A percentile compares a stretch with the other conserved stretches of the same genome.
Conservation (phyloP, 352 stramenopile genomes). For the Phytophthora macrochlamydospora region DNA sequence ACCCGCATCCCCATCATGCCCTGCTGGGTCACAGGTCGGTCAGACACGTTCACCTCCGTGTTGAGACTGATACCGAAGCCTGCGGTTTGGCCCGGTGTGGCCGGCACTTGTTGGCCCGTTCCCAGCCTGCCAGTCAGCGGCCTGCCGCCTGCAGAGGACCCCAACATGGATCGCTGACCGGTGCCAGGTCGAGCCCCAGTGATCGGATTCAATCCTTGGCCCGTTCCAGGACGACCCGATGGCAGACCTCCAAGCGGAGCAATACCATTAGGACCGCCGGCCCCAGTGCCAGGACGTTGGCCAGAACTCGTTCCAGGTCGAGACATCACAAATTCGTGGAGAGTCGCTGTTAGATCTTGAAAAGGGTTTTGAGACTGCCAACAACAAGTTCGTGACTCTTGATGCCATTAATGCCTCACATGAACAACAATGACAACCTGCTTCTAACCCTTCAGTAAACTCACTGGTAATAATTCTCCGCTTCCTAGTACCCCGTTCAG, state of each 20-base stretch:
- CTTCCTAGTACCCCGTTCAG: too few species aligned
- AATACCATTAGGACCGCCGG: slow-evolving; percentile 30
- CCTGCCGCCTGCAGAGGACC: slow-evolving; percentile 51
- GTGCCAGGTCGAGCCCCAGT: slow-evolving; percentile 56
- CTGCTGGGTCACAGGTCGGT: slow-evolving; percentile 92
- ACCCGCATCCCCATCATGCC: slow-evolving; percentile 93
- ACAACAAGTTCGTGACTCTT: too few species aligned
- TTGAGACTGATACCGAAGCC: slow-evolving; percentile 85
- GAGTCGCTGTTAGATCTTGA: too few species aligned
- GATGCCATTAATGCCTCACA: too few species aligned
- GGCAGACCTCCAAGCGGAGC: slow-evolving; percentile 23
- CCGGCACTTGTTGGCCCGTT: slow-evolving; percentile 53
- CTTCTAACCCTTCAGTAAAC: too few species aligned
- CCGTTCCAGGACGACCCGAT: slow-evolving; percentile 55
- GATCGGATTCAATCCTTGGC: slow-evolving; percentile 67
- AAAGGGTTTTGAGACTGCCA: too few species aligned
- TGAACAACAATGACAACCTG: too few species aligned
- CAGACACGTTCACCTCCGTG: slow-evolving; percentile 91
- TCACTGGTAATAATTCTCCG: too few species aligned
- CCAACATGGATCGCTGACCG: slow-evolving; percentile 52
- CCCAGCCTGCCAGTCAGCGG: slow-evolving; percentile 63
- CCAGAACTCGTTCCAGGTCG: slow-evolving; percentile 60
- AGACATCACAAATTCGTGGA: too few species aligned
- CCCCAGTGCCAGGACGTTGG: slow-evolving; percentile 57
- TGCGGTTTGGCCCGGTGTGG: slow-evolving; percentile 68